These are phyloP conservation scores for Microthlaspi erraticum DNA, from an alignment of 345 rosid genomes.

Conservation along the genomic window DNA sequence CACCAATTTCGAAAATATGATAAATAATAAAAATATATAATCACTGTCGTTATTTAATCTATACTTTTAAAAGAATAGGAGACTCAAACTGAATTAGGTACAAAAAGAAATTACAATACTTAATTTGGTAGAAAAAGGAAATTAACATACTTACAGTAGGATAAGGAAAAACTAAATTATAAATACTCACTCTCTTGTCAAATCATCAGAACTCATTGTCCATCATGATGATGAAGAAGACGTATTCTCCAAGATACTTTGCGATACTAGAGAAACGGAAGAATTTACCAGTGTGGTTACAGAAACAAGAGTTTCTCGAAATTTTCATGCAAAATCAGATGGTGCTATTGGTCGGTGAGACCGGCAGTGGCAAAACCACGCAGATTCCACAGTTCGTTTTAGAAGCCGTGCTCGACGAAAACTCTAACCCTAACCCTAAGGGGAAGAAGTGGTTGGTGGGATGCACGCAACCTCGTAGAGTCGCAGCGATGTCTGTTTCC, in stretches of 20 bases:
- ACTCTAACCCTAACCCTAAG: slow-evolving; percentile 73
- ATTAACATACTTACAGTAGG: too few species aligned
- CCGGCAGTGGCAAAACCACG: slow-evolving; percentile 96
- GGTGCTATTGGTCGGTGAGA: slow-evolving; percentile 86
- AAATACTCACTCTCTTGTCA: too few species aligned
- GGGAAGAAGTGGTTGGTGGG: slow-evolving; percentile 87
- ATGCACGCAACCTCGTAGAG: slow-evolving; percentile 98
- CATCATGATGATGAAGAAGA: too few species aligned
- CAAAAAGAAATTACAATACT: too few species aligned
- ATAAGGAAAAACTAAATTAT: too few species aligned
- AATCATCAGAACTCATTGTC: too few species aligned
- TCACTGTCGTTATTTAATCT: too few species aligned
- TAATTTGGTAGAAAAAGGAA: too few species aligned
- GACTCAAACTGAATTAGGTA: too few species aligned
- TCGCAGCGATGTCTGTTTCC: slow-evolving; percentile 99
- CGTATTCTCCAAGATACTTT: slow-evolving; percentile 69
- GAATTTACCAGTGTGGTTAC: slow-evolving; percentile 90
- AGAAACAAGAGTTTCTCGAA: slow-evolving; percentile 81
- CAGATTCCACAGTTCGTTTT: slow-evolving; percentile 99
- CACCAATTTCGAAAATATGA: too few species aligned
- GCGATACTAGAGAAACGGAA: slow-evolving; percentile 87
- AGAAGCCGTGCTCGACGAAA: slow-evolving; percentile 80
- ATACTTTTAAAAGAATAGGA: too few species aligned
- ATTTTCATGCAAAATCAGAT: slow-evolving; percentile 66
- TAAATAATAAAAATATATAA: too few species aligned